Percentiles rank a stretch among this genome's conserved stretches.
These are phyloP conservation scores for Emmonsiellopsis sp. DNA, from an alignment of 2,329 filamentous ascomycete genomes.

Conservation along the genomic window DNA sequence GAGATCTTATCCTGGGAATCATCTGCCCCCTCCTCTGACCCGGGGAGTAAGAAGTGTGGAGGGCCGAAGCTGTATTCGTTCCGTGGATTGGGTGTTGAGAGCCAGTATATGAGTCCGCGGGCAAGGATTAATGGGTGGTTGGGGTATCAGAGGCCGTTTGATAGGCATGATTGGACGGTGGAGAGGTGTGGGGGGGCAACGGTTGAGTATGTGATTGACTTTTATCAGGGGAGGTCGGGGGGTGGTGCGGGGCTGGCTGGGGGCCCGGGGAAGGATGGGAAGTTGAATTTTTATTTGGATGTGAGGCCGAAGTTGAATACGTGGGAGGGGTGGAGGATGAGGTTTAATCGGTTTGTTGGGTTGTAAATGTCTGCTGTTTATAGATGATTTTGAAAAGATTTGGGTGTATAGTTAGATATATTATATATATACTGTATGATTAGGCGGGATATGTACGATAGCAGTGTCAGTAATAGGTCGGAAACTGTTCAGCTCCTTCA, in stretches of 20 bases:
- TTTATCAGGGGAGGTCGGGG: constrained; percentile 66
- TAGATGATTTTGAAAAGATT: background rate
- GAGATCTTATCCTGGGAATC: constrained; percentile 87
- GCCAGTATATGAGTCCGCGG: constrained; percentile 61
- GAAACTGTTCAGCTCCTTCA: background rate
- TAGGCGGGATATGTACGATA: constrained; percentile 1
- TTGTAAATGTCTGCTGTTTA: constrained; percentile 15
- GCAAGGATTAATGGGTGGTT: constrained; percentile 74
- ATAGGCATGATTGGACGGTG: constrained; percentile 94
- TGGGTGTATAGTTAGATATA: background rate
- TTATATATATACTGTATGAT: constrained; percentile 1
- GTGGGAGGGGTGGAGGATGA: constrained; percentile 52
- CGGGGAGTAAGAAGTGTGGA: constrained; percentile 56
- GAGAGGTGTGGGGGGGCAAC: constrained; percentile 69
- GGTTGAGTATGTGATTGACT: constrained; percentile 96
- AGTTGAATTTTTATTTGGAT: constrained; percentile 56
- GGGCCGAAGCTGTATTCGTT: constrained; percentile 81
- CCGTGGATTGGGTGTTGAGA: constrained; percentile 51
- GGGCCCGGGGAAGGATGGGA: constrained; percentile 22
- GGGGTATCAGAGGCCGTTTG: constrained; percentile 88
- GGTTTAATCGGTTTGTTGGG: constrained; percentile 41
- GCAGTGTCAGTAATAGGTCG: background rate
- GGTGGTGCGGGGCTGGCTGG: constrained; percentile 22
- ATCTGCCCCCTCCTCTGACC: constrained; percentile 47
- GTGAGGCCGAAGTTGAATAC: constrained; percentile 58